Evolutionary conservation across 2,329 filamentous ascomycete species (phyloP).

Genomic region (Trichoderma sp.): DNA sequence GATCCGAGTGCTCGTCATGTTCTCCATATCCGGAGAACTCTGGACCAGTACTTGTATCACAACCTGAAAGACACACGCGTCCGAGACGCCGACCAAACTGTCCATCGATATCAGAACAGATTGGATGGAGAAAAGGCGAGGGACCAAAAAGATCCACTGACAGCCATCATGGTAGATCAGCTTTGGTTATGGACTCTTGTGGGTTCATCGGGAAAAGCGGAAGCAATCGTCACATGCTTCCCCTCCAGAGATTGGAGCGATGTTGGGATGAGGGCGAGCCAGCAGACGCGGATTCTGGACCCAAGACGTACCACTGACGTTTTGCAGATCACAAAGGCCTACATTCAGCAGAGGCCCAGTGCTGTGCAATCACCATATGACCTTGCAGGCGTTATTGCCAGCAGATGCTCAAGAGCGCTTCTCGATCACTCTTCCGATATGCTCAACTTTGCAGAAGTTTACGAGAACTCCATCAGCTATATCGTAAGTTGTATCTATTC

Average conservation of each 20-base stretch:
- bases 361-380: slow-evolving; percentile 6
- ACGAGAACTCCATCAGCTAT: neutral
- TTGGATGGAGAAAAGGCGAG: neutral
- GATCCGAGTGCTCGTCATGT: neutral
- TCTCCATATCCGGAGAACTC: slow-evolving; percentile 1
- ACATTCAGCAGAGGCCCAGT: neutral
- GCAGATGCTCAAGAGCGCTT: slow-evolving; percentile 10
- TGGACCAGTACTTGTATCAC: neutral
- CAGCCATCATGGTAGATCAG: neutral
- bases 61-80: neutral
- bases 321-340: neutral
- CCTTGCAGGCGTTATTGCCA: neutral
- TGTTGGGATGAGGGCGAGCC: neutral
- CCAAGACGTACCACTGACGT: neutral
- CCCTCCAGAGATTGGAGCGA: neutral
- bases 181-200: slow-evolving; percentile 13
- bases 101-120: neutral
- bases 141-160: neutral
- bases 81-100: neutral
- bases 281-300: neutral
- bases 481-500: neutral
- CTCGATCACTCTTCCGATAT: neutral
- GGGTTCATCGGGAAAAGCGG: neutral
- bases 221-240: neutral
- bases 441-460: neutral